phyloP scores from a whole-genome alignment of 1,284 basidiomycete genomes.

The Cystobasidiaceae sp. region DNA sequence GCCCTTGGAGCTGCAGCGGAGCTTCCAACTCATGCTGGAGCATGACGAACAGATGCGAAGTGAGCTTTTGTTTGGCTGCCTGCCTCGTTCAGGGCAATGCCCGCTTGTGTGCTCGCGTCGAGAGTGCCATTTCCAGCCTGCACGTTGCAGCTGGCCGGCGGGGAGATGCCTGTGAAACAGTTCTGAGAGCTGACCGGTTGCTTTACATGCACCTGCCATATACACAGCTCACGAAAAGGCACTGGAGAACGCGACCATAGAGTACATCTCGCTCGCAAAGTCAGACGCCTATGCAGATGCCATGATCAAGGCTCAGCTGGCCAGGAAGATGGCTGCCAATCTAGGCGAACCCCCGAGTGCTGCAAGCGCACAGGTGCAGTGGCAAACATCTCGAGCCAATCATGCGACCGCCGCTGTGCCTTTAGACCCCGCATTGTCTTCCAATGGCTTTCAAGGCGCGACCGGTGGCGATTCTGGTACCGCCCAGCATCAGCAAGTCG shows the following conservation, averaged over 20 bases:
- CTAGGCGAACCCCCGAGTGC: not conserved
- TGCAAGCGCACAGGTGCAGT: not conserved
- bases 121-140: not conserved
- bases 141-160: slow-evolving; percentile 13
- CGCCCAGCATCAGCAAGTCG: not conserved
- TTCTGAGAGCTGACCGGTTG: not conserved
- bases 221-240: slow-evolving; percentile 4
- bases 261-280: slow-evolving; percentile 12
- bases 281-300: slow-evolving; percentile 12
- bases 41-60: slow-evolving; percentile 23
- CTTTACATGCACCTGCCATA: too few species aligned
- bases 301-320: slow-evolving; percentile 12
- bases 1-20: slow-evolving; percentile 38
- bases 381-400: too few species aligned
- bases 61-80: not conserved
- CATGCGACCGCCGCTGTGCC: too few species aligned
- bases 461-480: not conserved
- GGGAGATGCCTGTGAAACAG: not conserved
- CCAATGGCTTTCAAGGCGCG: not conserved
- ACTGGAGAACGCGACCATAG: not conserved
- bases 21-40: slow-evolving; percentile 35
- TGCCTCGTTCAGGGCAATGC: not conserved
- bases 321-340: slow-evolving; percentile 9
- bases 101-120: not conserved
- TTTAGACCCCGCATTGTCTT: too few species aligned